Conservation (phyloP, 202 grass and related monocot species). For the Saccharum hybrid region DNA sequence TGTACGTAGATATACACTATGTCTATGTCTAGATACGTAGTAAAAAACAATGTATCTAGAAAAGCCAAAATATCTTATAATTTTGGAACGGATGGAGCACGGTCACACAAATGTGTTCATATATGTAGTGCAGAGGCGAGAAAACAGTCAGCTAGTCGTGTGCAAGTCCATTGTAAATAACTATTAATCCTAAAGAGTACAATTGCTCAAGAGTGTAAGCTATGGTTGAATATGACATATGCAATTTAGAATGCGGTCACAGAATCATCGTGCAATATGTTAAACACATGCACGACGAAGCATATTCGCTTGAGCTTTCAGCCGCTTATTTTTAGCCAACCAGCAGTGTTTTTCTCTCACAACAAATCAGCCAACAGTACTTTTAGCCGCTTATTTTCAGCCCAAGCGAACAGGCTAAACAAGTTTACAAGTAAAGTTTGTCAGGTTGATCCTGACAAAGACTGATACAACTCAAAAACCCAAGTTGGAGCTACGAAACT, state of each 20-base stretch:
- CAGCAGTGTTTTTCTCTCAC: too few species aligned
- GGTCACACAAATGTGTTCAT: background rate
- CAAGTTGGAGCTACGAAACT: background rate
- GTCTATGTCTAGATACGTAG: too few species aligned
- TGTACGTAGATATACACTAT: too few species aligned
- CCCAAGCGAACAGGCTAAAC: too few species aligned
- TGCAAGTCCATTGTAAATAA: constrained; percentile 15
- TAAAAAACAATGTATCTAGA: too few species aligned
- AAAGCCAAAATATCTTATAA: too few species aligned
- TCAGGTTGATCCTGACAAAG: background rate
- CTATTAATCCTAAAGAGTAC: background rate
- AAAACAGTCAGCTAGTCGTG: constrained; percentile 32
- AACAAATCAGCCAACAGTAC: too few species aligned
- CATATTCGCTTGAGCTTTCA: too few species aligned
- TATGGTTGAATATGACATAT: constrained; percentile 19
- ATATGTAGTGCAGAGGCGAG: background rate
- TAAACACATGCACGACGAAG: constrained; percentile 33
- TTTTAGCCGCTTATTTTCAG: too few species aligned
- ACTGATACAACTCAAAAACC: constrained; percentile 9
- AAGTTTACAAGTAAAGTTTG: constrained; percentile 32
- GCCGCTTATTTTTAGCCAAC: too few species aligned
- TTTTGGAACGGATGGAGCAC: background rate
- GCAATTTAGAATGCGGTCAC: constrained; percentile 35
- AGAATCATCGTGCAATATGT: constrained; percentile 3
- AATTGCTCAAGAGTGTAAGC: background rate